Base-by-base conservation (phyloP, 2,329 filamentous ascomycete genomes). In the Cordyceps fumosorosea region DNA sequence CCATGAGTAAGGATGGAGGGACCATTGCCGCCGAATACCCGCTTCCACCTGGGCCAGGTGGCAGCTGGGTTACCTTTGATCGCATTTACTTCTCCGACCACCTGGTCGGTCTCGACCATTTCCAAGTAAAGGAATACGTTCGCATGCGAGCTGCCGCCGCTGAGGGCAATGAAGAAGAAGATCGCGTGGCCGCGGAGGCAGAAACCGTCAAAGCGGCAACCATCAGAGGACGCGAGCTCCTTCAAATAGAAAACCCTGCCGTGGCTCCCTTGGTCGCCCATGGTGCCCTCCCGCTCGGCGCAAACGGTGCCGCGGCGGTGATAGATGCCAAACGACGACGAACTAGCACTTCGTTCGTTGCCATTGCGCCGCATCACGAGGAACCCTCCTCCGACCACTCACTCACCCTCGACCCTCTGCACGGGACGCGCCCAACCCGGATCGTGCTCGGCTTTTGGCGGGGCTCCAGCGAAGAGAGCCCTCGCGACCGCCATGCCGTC, bases 41-140 rank as follows among this genome's bases (percentile, higher is more conserved):
- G 37, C 67, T 84, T 4, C 84, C 84, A 1, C 79, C 82, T 2
- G 84, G 84, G 0, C 82, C 84, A 1, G 84, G 84, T 24, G 84
- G 83, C 59, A 86, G 83, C 69, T 87, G 84, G 84, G 83, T 87
- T 26, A 86, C 84, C 0, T 87, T 87, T 66, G 81, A 85, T 62
- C 77, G 82, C 22, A 78, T 87, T 34, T 79, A 85, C 24, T 87
- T 87, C 67, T 80, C 82, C 2, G 70, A 79, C 8, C 83, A 86
- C 62, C 79, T 88, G 0, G 74, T 82, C 16, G 78, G 79, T 2
- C 73, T 86, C 5, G 80, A 83, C 57, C 80, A 86, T 54, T 77
- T 81, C 32, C 79, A 85, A 37, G 72, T 88, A 37, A 87, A 87
- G 67, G 84, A 87, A 67, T 88, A 84, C 62, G 84, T 87, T 56